These are phyloP conservation scores for Solanum chiquidenum DNA, from an alignment of 257 asterid species.

Conservation along the genomic window DNA sequence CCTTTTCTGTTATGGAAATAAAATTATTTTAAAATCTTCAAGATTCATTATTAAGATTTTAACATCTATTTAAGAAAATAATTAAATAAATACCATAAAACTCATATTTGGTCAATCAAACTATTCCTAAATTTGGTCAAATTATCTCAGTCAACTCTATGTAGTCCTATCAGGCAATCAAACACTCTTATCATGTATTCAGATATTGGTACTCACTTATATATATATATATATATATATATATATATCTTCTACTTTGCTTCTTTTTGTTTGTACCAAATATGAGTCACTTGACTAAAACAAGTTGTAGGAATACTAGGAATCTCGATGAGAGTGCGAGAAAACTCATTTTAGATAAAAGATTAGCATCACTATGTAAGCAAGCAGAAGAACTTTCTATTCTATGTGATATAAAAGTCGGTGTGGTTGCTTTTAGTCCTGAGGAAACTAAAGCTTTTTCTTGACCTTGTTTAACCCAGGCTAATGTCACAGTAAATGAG, in stretches of 20 bases:
- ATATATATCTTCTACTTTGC: too few relatives aligned
- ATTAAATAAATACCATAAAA: background rate
- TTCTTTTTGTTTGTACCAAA: too few relatives aligned
- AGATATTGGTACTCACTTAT: background rate
- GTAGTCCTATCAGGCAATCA: background rate
- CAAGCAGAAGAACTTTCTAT: too few relatives aligned
- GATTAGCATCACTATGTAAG: too few relatives aligned
- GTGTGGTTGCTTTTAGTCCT: too few relatives aligned
- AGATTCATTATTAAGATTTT: background rate
- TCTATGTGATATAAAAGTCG: too few relatives aligned
- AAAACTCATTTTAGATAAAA: too few relatives aligned
- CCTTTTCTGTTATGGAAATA: background rate
- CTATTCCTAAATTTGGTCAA: background rate
- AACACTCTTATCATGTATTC: background rate
- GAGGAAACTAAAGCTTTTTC: too few relatives aligned
- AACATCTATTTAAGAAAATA: background rate
- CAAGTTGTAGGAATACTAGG: too few relatives aligned
- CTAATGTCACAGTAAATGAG: slow-evolving; percentile 1
- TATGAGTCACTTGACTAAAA: too few relatives aligned
- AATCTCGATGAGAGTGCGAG: too few relatives aligned
- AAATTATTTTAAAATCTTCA: background rate
- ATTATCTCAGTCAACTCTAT: background rate
- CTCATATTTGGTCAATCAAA: background rate
- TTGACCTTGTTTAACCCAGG: background rate
- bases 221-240: too few relatives aligned